Evolutionary conservation across 2,329 filamentous ascomycete species (phyloP).

Genomic region (Aschersonia sp.): DNA sequence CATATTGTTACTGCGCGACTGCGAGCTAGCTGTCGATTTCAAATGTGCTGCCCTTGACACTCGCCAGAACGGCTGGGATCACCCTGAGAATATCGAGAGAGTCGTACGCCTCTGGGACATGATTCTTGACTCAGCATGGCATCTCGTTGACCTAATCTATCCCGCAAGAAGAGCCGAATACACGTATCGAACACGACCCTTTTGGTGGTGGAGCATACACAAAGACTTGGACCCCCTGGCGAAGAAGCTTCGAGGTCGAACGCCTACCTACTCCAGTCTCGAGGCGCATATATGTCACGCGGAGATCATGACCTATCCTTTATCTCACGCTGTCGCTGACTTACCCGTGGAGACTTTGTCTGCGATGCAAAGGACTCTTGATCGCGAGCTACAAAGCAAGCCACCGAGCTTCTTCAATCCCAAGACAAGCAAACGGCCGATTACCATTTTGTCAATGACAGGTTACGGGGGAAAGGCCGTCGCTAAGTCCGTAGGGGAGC

Average conservation of each 20-base stretch:
- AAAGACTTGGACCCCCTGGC: constrained; percentile 17
- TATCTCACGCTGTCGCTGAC: constrained; percentile 20
- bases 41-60: constrained; percentile 1
- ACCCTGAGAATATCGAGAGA: constrained; percentile 7
- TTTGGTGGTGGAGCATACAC: constrained; percentile 25
- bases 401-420: constrained; percentile 16
- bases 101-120: constrained; percentile 15
- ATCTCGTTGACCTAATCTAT: constrained; percentile 18
- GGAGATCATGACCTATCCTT: constrained; percentile 16
- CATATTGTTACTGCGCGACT: constrained; percentile 6
- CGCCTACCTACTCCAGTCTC: constrained; percentile 12
- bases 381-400: constrained; percentile 13
- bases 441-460: constrained; percentile 21
- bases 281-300: constrained; percentile 15
- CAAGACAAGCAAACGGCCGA: constrained; percentile 20
- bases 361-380: constrained; percentile 13
- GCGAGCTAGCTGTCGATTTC: constrained; percentile 8
- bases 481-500: constrained; percentile 39
- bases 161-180: constrained; percentile 19
- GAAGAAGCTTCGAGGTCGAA: constrained; percentile 15
- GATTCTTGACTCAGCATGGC: constrained; percentile 22
- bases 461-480: constrained; percentile 23
- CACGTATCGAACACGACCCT: constrained; percentile 18
- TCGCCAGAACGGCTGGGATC: not conserved
- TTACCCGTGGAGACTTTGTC: constrained; percentile 18